phyloP scores from a whole-genome alignment of 257 asterid species.

The Penstemon eatonii region DNA sequence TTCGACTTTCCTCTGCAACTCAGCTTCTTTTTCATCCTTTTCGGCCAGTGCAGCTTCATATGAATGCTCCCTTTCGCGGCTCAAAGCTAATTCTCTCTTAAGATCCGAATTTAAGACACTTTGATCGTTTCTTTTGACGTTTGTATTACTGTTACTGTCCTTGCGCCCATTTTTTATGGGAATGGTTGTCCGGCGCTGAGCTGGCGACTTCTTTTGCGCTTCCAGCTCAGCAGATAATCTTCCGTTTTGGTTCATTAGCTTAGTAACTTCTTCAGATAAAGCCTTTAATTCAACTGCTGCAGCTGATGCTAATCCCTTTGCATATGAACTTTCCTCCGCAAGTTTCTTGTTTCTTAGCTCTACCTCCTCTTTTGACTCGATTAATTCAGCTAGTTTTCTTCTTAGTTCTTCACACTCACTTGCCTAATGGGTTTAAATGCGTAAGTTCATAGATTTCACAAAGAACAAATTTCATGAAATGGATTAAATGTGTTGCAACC shows the following conservation, averaged over 20 bases:
- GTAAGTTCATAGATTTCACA: slow-evolving; percentile 10
- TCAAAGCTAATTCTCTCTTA: slow-evolving; percentile 70
- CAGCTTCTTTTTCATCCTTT: slow-evolving; percentile 68
- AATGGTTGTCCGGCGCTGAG: slow-evolving; percentile 61
- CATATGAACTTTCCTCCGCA: slow-evolving; percentile 91
- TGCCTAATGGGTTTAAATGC: slow-evolving; percentile 45
- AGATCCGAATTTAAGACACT: slow-evolving; percentile 48
- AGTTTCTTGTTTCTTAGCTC: slow-evolving; percentile 82
- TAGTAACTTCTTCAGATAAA: slow-evolving; percentile 93
- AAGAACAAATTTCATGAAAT: slow-evolving; percentile 9
- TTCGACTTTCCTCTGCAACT: slow-evolving; percentile 79
- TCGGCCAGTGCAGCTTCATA: slow-evolving; percentile 78
- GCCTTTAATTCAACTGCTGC: slow-evolving; percentile 98
- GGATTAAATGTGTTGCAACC: slow-evolving; percentile 42
- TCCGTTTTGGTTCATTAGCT: slow-evolving; percentile 90
- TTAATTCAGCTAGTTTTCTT: slow-evolving; percentile 53
- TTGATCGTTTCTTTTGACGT: slow-evolving; percentile 51
- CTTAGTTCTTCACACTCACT: slow-evolving; percentile 66
- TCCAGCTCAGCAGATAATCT: slow-evolving; percentile 71
- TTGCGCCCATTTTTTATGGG: slow-evolving; percentile 64
- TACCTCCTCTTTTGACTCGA: slow-evolving; percentile 64
- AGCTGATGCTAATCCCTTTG: slow-evolving; percentile 97
- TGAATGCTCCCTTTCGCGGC: slow-evolving; percentile 79
- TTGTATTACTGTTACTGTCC: slow-evolving; percentile 44
- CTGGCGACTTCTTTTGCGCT: slow-evolving; percentile 60